Evolutionary conservation across 2,329 filamentous ascomycete species (phyloP).

Genomic region (Aspergillus sp.): DNA sequence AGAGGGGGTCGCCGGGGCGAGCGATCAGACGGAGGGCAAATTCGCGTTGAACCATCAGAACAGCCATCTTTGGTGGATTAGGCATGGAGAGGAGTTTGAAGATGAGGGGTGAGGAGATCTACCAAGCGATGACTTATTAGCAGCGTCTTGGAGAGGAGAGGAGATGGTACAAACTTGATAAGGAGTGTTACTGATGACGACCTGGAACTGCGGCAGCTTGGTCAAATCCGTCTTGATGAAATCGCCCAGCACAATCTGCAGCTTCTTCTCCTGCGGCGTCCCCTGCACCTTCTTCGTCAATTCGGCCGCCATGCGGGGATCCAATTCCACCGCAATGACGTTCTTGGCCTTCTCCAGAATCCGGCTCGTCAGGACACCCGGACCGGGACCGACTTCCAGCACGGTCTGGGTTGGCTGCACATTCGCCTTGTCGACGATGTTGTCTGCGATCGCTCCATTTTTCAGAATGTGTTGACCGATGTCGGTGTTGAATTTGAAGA

Average conservation of each 20-base stretch:
- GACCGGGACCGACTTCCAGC: slow-evolving; percentile 88
- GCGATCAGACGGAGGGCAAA: slow-evolving; percentile 90
- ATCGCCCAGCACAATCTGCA: slow-evolving; percentile 88
- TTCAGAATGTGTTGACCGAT: slow-evolving; percentile 91
- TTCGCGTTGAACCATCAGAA: slow-evolving; percentile 90
- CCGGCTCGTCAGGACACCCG: slow-evolving; percentile 82
- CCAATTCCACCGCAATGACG: slow-evolving; percentile 83
- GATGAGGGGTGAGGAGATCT: slow-evolving; percentile 87
- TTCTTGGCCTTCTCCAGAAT: slow-evolving; percentile 87
- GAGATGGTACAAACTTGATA: slow-evolving; percentile 53
- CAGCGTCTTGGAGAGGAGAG: too few species aligned
- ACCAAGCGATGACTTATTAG: slow-evolving; percentile 5
- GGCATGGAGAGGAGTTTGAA: slow-evolving; percentile 84
- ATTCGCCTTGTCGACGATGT: slow-evolving; percentile 79
- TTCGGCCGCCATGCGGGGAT: slow-evolving; percentile 95
- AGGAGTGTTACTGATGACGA: slow-evolving; percentile 77
- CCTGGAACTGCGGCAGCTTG: slow-evolving; percentile 66
- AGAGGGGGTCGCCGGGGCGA: slow-evolving; percentile 81
- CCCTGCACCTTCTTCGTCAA: slow-evolving; percentile 91
- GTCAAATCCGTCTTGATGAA: slow-evolving; percentile 80
- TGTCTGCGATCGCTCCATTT: slow-evolving; percentile 79
- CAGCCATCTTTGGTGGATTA: slow-evolving; percentile 76
- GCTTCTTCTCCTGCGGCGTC: slow-evolving; percentile 75
- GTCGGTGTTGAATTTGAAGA: slow-evolving; percentile 97
- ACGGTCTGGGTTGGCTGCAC: slow-evolving; percentile 85